A percentile compares a stretch with the other conserved stretches of the same genome.
These are phyloP conservation scores for Hemisphaericaspora xylanilytica DNA, from an alignment of 1,139 yeast genomes.

Conservation along the genomic window DNA sequence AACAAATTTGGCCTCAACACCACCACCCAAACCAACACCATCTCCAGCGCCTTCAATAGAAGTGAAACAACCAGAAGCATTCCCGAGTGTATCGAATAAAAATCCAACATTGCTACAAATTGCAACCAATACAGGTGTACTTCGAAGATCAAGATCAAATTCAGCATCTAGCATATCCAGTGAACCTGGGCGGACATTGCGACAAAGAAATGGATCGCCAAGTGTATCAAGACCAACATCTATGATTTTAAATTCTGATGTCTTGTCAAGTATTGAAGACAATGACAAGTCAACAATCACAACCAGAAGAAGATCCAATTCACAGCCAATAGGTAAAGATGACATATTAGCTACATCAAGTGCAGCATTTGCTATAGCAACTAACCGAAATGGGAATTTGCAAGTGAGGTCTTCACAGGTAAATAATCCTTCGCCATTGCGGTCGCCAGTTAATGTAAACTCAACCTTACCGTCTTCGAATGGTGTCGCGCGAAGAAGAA, in stretches of 20 bases:
- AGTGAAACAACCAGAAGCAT: constrained; percentile 9
- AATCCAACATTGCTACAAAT: constrained; percentile 19
- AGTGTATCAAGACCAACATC: constrained; percentile 26
- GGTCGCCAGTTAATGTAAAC: constrained; percentile 11
- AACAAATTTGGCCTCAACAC: too few relatives aligned
- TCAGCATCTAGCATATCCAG: constrained; percentile 28
- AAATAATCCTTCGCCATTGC: constrained; percentile 2
- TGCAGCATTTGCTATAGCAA: constrained; percentile 42
- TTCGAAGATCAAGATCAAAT: constrained; percentile 24
- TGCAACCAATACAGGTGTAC: constrained; percentile 16
- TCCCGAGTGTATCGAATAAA: constrained; percentile 4
- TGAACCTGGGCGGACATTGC: constrained; percentile 13
- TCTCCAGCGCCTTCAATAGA: background rate
- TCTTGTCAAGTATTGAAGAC: constrained; percentile 15
- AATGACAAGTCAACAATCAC: background rate
- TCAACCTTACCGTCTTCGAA: constrained; percentile 4
- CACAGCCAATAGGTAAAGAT: constrained; percentile 32
- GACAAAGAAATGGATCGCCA: constrained; percentile 15
- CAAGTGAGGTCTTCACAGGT: constrained; percentile 5
- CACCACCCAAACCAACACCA: background rate
- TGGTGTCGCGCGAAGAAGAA: constrained; percentile 1
- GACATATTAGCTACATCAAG: constrained; percentile 28
- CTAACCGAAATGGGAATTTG: constrained; percentile 17
- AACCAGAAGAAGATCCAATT: constrained; percentile 38
- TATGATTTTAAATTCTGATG: constrained; percentile 24